Conservation (phyloP, 805 yeast species). For the Lipomyces yamadae region DNA sequence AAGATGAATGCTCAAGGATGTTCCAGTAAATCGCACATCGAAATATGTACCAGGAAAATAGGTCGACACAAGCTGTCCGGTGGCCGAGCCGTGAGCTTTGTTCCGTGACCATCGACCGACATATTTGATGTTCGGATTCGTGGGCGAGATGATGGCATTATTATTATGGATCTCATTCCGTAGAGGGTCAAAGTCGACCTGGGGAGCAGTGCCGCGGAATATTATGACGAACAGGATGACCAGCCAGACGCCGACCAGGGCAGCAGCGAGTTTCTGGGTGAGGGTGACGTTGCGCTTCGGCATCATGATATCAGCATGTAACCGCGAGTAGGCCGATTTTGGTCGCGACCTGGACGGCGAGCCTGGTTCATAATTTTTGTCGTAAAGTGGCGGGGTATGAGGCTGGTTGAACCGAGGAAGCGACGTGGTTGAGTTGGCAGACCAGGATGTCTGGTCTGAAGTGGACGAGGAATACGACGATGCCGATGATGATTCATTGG, state of each 20-base stretch:
- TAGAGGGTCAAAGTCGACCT: conserved; percentile 30
- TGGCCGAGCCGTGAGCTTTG: conserved; percentile 31
- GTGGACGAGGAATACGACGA: not conserved
- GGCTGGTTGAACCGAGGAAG: conserved; percentile 11
- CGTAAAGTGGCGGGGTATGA: not conserved
- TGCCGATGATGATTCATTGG: conserved; percentile 8
- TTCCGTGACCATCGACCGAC: conserved; percentile 36
- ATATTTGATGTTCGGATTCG: conserved; percentile 20
- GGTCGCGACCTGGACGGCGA: conserved; percentile 4
- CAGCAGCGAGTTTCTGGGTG: conserved; percentile 26
- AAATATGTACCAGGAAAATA: conserved; percentile 28
- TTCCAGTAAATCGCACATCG: conserved; percentile 34
- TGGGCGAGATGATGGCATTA: conserved; percentile 21
- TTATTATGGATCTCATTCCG: conserved; percentile 20
- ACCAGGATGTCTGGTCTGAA: conserved; percentile 3
- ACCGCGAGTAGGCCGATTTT: not conserved
- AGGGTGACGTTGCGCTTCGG: conserved; percentile 12
- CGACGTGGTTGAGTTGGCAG: conserved; percentile 1
- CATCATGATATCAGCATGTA: conserved; percentile 7
- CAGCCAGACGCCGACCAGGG: conserved; percentile 31
- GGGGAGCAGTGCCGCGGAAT: conserved; percentile 12
- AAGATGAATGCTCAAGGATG: conserved; percentile 34
- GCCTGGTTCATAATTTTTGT: not conserved
- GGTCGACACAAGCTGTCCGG: conserved; percentile 31
- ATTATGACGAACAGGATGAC: conserved; percentile 22